Evolutionary conservation across 116 monocot genomes (phyloP).

Genomic region (Papilionanthe hybrid): DNA sequence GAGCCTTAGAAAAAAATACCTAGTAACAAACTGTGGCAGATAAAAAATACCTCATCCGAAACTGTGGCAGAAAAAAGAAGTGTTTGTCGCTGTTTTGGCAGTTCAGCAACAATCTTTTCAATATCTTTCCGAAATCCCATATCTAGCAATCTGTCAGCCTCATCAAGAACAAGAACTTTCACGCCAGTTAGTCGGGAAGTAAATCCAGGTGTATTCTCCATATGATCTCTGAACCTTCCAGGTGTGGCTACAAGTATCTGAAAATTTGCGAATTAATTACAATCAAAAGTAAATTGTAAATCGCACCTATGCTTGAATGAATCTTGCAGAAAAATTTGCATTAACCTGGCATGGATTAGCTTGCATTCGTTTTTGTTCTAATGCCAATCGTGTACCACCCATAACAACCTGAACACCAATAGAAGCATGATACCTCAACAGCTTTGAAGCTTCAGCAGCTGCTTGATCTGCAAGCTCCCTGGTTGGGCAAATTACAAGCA

Average conservation of each 20-base stretch:
- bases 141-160: constrained; percentile 89
- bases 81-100: constrained; percentile 92
- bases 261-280: constrained; percentile 3
- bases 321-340: constrained; percentile 3
- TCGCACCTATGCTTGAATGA: neutral
- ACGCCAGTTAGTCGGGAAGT: constrained; percentile 67
- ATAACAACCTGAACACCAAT: constrained; percentile 91
- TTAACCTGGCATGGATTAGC: constrained; percentile 91
- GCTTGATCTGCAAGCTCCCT: constrained; percentile 94
- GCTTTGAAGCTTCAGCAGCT: constrained; percentile 64
- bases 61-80: constrained; percentile 98
- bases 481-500: constrained; percentile 92
- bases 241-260: constrained; percentile 98
- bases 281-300: neutral
- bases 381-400: constrained; percentile 77
- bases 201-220: constrained; percentile 91
- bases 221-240: constrained; percentile 91
- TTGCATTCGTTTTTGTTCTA: constrained; percentile 90
- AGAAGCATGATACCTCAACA: constrained; percentile 75
- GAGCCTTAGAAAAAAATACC: constrained; percentile 30
- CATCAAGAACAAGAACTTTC: constrained; percentile 94
- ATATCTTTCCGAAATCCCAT: constrained; percentile 98
- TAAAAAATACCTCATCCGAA: constrained; percentile 82
- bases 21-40: constrained; percentile 94
- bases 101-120: constrained; percentile 74